Evolutionary conservation across 2,329 filamentous ascomycete genomes (phyloP).

Genomic region (Furcasterigmium furcatum): DNA sequence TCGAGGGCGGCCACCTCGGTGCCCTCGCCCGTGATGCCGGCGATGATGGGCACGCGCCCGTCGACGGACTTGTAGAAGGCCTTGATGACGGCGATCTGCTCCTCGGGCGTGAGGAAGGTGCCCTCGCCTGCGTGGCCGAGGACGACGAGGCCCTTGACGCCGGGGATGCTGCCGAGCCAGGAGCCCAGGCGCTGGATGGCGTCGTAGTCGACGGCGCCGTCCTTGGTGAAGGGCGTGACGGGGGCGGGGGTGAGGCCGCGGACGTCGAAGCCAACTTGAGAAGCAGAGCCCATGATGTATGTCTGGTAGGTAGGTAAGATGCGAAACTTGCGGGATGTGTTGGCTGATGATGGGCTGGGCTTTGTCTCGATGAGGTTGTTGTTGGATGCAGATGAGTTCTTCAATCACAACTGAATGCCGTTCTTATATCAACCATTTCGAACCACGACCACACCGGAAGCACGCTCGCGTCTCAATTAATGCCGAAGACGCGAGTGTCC

Average conservation of each 20-base stretch:
- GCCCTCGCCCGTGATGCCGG: slow-evolving; percentile 49
- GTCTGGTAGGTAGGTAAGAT: neutral
- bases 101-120: slow-evolving; percentile 47
- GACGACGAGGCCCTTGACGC: slow-evolving; percentile 49
- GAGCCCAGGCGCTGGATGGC: slow-evolving; percentile 50
- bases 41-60: slow-evolving; percentile 47
- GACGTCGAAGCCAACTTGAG: slow-evolving; percentile 34
- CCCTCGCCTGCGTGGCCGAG: slow-evolving; percentile 53
- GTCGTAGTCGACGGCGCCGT: slow-evolving; percentile 45
- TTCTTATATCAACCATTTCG: no score
- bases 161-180: slow-evolving; percentile 48
- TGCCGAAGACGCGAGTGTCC: no score
- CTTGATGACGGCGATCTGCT: slow-evolving; percentile 45
- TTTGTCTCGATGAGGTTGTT: neutral
- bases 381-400: neutral
- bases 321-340: neutral
- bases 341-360: neutral
- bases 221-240: slow-evolving; percentile 46
- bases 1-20: slow-evolving; percentile 49
- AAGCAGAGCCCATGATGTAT: slow-evolving; percentile 16
- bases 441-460: neutral
- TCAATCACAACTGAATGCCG: no score
- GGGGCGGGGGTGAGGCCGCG: slow-evolving; percentile 46
- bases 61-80: slow-evolving; percentile 49
- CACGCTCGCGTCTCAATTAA: no score